Evolutionary conservation across 306 rosid genomes (phyloP).

Genomic region (Vachellia pachyceras): DNA sequence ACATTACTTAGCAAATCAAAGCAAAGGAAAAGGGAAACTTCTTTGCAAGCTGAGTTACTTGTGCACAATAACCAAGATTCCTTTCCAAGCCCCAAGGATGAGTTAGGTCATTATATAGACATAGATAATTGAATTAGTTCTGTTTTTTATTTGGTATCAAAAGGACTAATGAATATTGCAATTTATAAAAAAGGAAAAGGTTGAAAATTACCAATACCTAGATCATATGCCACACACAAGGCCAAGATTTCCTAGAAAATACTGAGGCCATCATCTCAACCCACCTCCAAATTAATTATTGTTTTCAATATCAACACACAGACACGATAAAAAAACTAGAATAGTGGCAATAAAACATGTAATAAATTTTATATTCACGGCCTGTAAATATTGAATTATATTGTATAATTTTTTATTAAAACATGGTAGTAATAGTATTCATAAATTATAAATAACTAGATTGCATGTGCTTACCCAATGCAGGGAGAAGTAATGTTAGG

Average conservation of each 20-base stretch:
- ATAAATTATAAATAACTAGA: not conserved
- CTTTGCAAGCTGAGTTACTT: slow-evolving; percentile 52
- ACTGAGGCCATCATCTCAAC: slow-evolving; percentile 99
- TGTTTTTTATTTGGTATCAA: not conserved
- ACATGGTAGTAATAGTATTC: not conserved
- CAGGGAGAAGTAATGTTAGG: slow-evolving; percentile 75
- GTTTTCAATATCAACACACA: not conserved
- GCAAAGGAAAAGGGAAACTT: not conserved
- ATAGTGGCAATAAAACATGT: not conserved
- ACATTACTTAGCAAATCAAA: too few relatives aligned
- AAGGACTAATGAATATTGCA: not conserved
- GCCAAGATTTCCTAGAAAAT: slow-evolving; percentile 81
- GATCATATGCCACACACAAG: slow-evolving; percentile 87
- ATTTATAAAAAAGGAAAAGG: not conserved
- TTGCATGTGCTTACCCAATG: slow-evolving; percentile 64
- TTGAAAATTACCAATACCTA: slow-evolving; percentile 58
- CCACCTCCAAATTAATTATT: slow-evolving; percentile 62
- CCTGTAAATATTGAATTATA: too few relatives aligned
- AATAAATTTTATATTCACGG: not conserved
- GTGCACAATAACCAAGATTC: slow-evolving; percentile 93
- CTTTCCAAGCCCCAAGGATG: slow-evolving; percentile 95
- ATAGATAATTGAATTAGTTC: not conserved
- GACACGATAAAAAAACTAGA: not conserved
- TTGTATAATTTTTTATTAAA: not conserved
- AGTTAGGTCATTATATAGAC: slow-evolving; percentile 83